Conservation (phyloP, 805 yeast genomes). For the Pichia exigua region DNA sequence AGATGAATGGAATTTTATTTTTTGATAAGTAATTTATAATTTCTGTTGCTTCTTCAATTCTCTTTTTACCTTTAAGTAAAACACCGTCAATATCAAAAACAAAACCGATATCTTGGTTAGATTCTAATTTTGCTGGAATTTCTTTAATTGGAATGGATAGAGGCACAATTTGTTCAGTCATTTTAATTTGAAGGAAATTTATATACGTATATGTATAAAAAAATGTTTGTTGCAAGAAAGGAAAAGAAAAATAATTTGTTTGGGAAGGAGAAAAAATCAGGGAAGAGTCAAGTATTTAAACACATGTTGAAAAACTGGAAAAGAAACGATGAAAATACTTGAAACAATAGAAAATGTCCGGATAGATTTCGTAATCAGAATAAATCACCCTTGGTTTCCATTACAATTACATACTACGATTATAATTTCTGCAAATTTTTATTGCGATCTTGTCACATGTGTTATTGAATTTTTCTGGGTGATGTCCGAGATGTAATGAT, state of each 20-base stretch:
- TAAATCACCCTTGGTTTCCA: too few relatives aligned
- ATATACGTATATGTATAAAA: not conserved
- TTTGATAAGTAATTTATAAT: constrained; percentile 42
- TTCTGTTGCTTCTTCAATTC: constrained; percentile 56
- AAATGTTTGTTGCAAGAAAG: not conserved
- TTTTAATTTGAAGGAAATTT: not conserved
- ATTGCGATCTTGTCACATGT: too few relatives aligned
- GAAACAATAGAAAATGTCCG: not conserved
- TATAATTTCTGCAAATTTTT: too few relatives aligned
- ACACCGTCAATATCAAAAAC: constrained; percentile 75
- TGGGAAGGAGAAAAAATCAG: not conserved
- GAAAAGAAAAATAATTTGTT: not conserved
- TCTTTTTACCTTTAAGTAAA: constrained; percentile 59
- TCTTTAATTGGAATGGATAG: constrained; percentile 13
- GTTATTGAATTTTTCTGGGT: too few relatives aligned
- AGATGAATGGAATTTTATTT: constrained; percentile 62
- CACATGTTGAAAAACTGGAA: not conserved
- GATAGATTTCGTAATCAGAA: not conserved
- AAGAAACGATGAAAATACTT: not conserved
- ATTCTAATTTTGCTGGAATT: constrained; percentile 4
- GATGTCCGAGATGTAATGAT: too few relatives aligned
- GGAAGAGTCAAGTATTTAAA: not conserved
- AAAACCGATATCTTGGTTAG: constrained; percentile 23
- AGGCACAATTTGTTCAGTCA: constrained; percentile 5
- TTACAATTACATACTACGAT: too few relatives aligned